Conservation (phyloP, 805 yeast genomes). For the Saturnispora galanensis region DNA sequence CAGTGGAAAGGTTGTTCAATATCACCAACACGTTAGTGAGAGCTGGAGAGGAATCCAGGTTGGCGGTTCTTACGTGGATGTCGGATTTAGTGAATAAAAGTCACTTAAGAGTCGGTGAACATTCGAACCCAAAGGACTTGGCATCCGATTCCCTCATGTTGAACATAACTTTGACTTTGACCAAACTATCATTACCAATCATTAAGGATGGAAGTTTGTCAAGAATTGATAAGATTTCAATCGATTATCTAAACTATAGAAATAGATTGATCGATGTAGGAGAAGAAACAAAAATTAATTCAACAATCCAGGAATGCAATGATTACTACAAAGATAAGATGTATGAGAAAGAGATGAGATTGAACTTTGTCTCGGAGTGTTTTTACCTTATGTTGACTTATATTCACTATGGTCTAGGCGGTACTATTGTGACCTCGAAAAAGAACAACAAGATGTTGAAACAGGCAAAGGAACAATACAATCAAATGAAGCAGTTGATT, state of each 20-base stretch:
- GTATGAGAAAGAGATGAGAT: conserved; percentile 20
- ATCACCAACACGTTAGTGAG: conserved; percentile 69
- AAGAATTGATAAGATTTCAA: conserved; percentile 71
- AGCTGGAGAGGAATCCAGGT: conserved; percentile 57
- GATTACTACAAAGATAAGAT: conserved; percentile 39
- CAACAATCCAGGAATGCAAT: conserved; percentile 62
- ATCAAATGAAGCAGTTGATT: conserved; percentile 36
- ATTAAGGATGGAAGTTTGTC: conserved; percentile 43
- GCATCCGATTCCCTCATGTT: conserved; percentile 78
- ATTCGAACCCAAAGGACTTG: conserved; percentile 54
- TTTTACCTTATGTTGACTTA: conserved; percentile 73
- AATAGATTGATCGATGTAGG: conserved; percentile 48
- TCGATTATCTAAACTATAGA: conserved; percentile 50
- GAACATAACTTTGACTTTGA: conserved; percentile 58
- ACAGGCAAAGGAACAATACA: conserved; percentile 44
- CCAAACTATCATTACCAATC: conserved; percentile 76
- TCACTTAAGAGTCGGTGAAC: conserved; percentile 81
- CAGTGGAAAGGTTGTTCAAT: conserved; percentile 54
- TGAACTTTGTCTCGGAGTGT: conserved; percentile 85
- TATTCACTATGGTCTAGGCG: conserved; percentile 84
- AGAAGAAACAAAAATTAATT: conserved; percentile 77
- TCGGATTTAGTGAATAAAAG: conserved; percentile 68
- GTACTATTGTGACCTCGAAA: conserved; percentile 49
- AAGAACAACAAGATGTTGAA: conserved; percentile 41
- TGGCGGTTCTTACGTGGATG: conserved; percentile 55